A percentile compares a stretch with the other conserved stretches of the same genome.
Conservation (phyloP, 2,329 filamentous ascomycete species). For the Fusarium sp. region DNA sequence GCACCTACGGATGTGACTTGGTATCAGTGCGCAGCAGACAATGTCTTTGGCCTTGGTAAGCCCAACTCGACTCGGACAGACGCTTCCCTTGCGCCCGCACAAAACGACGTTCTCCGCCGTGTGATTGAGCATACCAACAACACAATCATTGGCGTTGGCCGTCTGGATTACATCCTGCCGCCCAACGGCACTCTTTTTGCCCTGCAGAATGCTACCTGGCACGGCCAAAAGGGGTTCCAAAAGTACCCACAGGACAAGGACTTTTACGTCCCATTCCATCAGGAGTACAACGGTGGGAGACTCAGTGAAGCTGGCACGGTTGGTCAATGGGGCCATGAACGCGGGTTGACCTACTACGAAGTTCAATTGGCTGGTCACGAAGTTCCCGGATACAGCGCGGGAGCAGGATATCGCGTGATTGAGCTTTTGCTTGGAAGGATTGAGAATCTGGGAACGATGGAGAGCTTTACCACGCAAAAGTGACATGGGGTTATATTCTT, state of each 20-base stretch:
- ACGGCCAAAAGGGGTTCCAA: constrained; percentile 75
- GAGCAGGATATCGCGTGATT: constrained; percentile 43
- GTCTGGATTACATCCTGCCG: constrained; percentile 70
- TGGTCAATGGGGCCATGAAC: constrained; percentile 75
- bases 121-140: constrained; percentile 48
- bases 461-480: constrained; percentile 40
- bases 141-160: constrained; percentile 45
- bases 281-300: constrained; percentile 53
- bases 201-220: constrained; percentile 84
- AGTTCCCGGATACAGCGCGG: constrained; percentile 43
- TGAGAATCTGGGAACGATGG: constrained; percentile 31
- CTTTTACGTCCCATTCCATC: constrained; percentile 73
- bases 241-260: constrained; percentile 55
- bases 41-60: constrained; percentile 41
- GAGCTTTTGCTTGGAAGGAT: constrained; percentile 43
- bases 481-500: too few relatives aligned
- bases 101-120: constrained; percentile 38
- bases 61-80: constrained; percentile 31
- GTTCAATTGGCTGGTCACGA: constrained; percentile 71
- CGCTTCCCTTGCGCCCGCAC: constrained; percentile 28
- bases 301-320: constrained; percentile 71
- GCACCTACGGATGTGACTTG: constrained; percentile 56
- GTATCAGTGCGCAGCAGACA: constrained; percentile 41
- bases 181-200: constrained; percentile 75
- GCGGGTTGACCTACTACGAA: constrained; percentile 76